phyloP scores from a whole-genome alignment of 2,329 filamentous ascomycete genomes.

The Alternaria longipes region DNA sequence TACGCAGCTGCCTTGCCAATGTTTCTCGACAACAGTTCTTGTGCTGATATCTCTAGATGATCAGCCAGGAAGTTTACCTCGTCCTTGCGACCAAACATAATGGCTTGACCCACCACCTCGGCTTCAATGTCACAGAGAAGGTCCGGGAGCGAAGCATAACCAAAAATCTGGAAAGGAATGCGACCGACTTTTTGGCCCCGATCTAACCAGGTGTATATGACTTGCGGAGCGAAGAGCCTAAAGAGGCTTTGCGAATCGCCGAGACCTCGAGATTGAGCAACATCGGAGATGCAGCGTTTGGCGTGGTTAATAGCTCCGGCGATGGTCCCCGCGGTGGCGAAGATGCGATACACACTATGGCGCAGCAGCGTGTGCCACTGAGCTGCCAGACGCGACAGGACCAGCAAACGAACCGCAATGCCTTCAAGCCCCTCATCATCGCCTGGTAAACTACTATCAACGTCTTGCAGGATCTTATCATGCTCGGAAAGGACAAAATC shows the following conservation, averaged over 20 bases:
- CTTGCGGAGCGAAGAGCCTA: slow-evolving; percentile 82
- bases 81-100: slow-evolving; percentile 79
- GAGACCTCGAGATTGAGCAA: slow-evolving; percentile 73
- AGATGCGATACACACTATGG: slow-evolving; percentile 90
- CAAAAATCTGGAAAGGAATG: slow-evolving; percentile 87
- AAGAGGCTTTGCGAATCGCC: slow-evolving; percentile 76
- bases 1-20: slow-evolving; percentile 87
- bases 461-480: slow-evolving; percentile 83
- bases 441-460: slow-evolving; percentile 79
- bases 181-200: slow-evolving; percentile 61
- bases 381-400: slow-evolving; percentile 79
- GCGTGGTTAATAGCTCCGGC: slow-evolving; percentile 73
- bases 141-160: slow-evolving; percentile 73
- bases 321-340: slow-evolving; percentile 84
- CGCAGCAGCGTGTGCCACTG: slow-evolving; percentile 86
- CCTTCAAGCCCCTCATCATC: slow-evolving; percentile 78
- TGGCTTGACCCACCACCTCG: slow-evolving; percentile 80
- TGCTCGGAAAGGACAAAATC: slow-evolving; percentile 85
- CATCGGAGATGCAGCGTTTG: slow-evolving; percentile 71
- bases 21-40: slow-evolving; percentile 62
- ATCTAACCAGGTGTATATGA: slow-evolving; percentile 91
- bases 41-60: slow-evolving; percentile 39
- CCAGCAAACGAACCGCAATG: slow-evolving; percentile 82
- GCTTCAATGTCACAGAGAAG: slow-evolving; percentile 76
- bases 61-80: slow-evolving; percentile 69